Percentiles rank a stretch among this genome's conserved stretches.
These are phyloP conservation scores for Russula abietina DNA, from an alignment of 768 basidiomycete species.

Conservation along the genomic window DNA sequence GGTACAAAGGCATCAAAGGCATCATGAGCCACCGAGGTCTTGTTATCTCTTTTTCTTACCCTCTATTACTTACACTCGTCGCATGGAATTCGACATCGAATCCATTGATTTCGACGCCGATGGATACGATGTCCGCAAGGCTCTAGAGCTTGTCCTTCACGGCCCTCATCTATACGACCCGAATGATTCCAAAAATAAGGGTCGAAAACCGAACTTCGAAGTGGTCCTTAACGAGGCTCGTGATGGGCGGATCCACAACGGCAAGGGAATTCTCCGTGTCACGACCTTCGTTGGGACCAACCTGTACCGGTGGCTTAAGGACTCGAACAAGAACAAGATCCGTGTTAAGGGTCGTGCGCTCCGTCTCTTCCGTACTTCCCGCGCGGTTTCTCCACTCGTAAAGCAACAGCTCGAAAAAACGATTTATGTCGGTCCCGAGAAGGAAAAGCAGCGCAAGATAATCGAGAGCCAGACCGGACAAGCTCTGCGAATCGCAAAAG, in stretches of 20 bases:
- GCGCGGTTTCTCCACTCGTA: slow-evolving; percentile 13
- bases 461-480: slow-evolving; percentile 37
- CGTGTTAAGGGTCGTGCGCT: slow-evolving; percentile 27
- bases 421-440: slow-evolving; percentile 30
- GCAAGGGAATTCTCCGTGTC: slow-evolving; percentile 37
- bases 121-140: slow-evolving; percentile 51
- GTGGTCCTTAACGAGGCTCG: slow-evolving; percentile 46
- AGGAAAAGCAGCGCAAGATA: slow-evolving; percentile 26
- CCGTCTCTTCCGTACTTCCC: slow-evolving; percentile 20
- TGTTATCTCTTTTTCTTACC: not conserved
- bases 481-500: slow-evolving; percentile 46
- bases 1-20: too few relatives aligned
- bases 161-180: slow-evolving; percentile 42
- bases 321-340: slow-evolving; percentile 28
- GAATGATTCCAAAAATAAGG: slow-evolving; percentile 31
- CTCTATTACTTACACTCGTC: not conserved
- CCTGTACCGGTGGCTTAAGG: slow-evolving; percentile 42
- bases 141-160: slow-evolving; percentile 53
- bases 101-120: slow-evolving; percentile 38
- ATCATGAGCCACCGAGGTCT: too few relatives aligned
- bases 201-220: slow-evolving; percentile 51
- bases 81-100: slow-evolving; percentile 38
- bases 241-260: slow-evolving; percentile 52
- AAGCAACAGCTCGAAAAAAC: slow-evolving; percentile 29
- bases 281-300: slow-evolving; percentile 36